These are phyloP conservation scores for Sicyos baderoa DNA, from an alignment of 306 rosid genomes.

Conservation along the genomic window DNA sequence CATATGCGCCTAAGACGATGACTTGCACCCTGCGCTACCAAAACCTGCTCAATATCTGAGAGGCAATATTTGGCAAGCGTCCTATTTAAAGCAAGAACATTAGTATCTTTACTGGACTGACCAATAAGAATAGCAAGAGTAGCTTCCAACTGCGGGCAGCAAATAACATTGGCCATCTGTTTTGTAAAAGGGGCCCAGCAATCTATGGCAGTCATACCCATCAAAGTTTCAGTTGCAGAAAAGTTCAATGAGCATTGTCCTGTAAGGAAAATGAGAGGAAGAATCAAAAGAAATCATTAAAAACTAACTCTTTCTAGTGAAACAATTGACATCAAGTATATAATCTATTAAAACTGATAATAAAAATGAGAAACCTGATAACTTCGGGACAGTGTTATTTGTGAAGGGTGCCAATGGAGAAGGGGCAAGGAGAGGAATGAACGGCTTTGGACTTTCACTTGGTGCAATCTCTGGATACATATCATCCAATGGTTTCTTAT, in stretches of 20 bases:
- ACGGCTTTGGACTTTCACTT: constrained; percentile 62
- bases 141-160: constrained; percentile 96
- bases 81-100: constrained; percentile 59
- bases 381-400: constrained; percentile 57
- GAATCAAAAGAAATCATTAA: neutral
- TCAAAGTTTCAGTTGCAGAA: constrained; percentile 61
- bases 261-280: constrained; percentile 25
- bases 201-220: constrained; percentile 66
- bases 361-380: constrained; percentile 55
- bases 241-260: constrained; percentile 76
- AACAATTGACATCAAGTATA: too few species aligned
- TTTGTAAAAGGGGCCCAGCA: constrained; percentile 83
- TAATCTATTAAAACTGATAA: neutral
- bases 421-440: constrained; percentile 89
- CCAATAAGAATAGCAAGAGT: constrained; percentile 83
- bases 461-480: constrained; percentile 59
- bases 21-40: constrained; percentile 75
- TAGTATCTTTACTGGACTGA: constrained; percentile 65
- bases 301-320: neutral
- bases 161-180: constrained; percentile 72
- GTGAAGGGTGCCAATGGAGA: constrained; percentile 80
- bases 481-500: constrained; percentile 31
- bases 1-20: constrained; percentile 51
- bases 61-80: constrained; percentile 61
- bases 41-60: constrained; percentile 75